Evolutionary conservation across 768 basidiomycete genomes (phyloP).

Genomic region (Dioszegia hungarica): DNA sequence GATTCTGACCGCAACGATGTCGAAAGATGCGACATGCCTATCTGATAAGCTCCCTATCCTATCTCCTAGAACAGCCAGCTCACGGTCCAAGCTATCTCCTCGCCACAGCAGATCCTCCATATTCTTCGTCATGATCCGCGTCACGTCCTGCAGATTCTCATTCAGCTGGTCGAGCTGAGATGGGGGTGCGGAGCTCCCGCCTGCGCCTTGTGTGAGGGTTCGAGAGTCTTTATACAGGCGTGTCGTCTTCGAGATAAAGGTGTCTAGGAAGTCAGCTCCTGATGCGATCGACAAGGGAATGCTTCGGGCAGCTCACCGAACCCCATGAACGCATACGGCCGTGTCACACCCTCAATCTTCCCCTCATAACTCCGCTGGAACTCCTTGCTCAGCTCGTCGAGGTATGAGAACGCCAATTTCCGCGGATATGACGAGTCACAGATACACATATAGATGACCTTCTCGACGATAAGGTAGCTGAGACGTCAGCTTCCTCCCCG

Average conservation of each 20-base stretch:
- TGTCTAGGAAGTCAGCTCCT: slow-evolving; percentile 58
- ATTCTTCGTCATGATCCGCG: slow-evolving; percentile 99
- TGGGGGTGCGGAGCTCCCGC: slow-evolving; percentile 47
- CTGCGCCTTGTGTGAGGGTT: slow-evolving; percentile 52
- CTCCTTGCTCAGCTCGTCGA: slow-evolving; percentile 95
- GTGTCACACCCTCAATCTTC: slow-evolving; percentile 83
- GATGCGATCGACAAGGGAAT: neutral
- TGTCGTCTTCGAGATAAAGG: slow-evolving; percentile 97
- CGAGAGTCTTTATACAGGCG: slow-evolving; percentile 91
- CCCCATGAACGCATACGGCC: slow-evolving; percentile 98
- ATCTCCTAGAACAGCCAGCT: slow-evolving; percentile 42
- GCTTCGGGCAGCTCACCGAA: slow-evolving; percentile 77
- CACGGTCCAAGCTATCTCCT: slow-evolving; percentile 93
- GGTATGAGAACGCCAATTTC: slow-evolving; percentile 93
- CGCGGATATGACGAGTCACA: slow-evolving; percentile 95
- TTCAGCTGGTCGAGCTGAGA: slow-evolving; percentile 80
- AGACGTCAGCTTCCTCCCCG: neutral
- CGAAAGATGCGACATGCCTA: slow-evolving; percentile 88
- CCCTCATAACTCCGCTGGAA: slow-evolving; percentile 87
- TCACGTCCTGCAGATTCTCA: slow-evolving; percentile 95
- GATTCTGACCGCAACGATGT: slow-evolving; percentile 91
- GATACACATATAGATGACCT: slow-evolving; percentile 91
- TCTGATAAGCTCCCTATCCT: neutral
- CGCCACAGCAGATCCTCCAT: slow-evolving; percentile 99
- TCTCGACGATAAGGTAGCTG: slow-evolving; percentile 91